These are phyloP conservation scores for Cryptococcus sp. DNA, from an alignment of 1,284 basidiomycete species.

Conservation along the genomic window DNA sequence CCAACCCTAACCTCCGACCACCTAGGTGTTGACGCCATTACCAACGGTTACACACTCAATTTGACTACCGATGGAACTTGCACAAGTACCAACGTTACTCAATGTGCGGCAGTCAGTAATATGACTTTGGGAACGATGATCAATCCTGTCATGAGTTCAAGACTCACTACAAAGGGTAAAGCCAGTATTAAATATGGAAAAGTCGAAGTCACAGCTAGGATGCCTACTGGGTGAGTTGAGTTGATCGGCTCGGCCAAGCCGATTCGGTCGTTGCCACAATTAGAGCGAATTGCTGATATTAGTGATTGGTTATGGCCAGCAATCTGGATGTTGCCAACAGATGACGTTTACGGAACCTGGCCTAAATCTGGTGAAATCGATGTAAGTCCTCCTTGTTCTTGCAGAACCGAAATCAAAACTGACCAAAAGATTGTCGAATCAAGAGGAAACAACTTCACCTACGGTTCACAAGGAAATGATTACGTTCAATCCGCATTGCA, in stretches of 20 bases:
- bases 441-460: conserved; percentile 61
- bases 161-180: conserved; percentile 64
- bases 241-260: background rate
- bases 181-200: conserved; percentile 69
- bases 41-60: conserved; percentile 69
- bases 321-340: conserved; percentile 78
- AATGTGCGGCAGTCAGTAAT: conserved; percentile 48
- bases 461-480: conserved; percentile 63
- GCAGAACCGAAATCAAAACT: background rate
- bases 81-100: conserved; percentile 55
- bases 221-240: conserved; percentile 55
- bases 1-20: conserved; percentile 72
- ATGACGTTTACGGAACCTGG: conserved; percentile 71
- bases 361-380: conserved; percentile 64
- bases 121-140: conserved; percentile 51
- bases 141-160: conserved; percentile 70
- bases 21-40: conserved; percentile 58
- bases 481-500: conserved; percentile 69
- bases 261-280: too few species aligned
- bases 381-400: conserved; percentile 43
- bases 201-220: conserved; percentile 71
- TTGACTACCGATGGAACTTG: conserved; percentile 63
- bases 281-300: too few species aligned
- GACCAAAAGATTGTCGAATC: conserved; percentile 64
- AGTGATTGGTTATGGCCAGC: conserved; percentile 73